Base-by-base conservation (phyloP, 2,329 filamentous ascomycete species). In the Colletotrichum chrysophilum region DNA sequence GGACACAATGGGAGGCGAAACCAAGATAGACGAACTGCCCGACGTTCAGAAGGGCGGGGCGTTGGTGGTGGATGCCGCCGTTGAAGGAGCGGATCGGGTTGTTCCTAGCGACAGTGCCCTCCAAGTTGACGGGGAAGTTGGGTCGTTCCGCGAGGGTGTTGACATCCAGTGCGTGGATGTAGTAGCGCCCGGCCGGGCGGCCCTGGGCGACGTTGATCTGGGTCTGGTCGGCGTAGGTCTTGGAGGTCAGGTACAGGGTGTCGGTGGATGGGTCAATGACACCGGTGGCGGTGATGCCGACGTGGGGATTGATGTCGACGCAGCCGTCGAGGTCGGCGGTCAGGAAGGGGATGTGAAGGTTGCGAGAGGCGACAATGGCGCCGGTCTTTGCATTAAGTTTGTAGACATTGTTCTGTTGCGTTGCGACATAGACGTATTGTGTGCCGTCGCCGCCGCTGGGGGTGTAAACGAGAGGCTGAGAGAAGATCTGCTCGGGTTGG, bases 331-430 rank as follows among this genome's bases (percentile, higher is more conserved):
- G 81, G 71, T 90, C 89, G 7, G 85, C 85, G 12, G 87, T 84
- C 30, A 89, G 79, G 77, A 90, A 90, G 3, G 89, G 89, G 24
- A 87, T 85, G 66, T 86, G 85, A 0, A 92, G 82, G 30, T 87
- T 90, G 10, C 89, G 83, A 2, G 83, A 84, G 1, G 82, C 80
- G n/a, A 91, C 77, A 26, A 91, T 89, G 4, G 82, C 85, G 26
- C 90, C 90, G 0, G 88, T 90, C 78, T 89, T 88, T 1, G 89
- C 89, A 78, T 91, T 84, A 36, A 91, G 81, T 76, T 90, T 91
- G 80, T 91, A 90, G 8, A 91, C 80, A 66, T 90, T 91, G 80
- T 91, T 92, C 79, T 91, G 89, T 0, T 89, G 89, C 1, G 90
- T 91, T 3, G 90, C 87, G 13, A 91, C 81, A 77, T 89, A 92